Evolutionary conservation across 2,329 filamentous ascomycete genomes (phyloP), one percentile per base, ranked within the genome.

Genomic region (Thermothelomyces thermophilus): DNA sequence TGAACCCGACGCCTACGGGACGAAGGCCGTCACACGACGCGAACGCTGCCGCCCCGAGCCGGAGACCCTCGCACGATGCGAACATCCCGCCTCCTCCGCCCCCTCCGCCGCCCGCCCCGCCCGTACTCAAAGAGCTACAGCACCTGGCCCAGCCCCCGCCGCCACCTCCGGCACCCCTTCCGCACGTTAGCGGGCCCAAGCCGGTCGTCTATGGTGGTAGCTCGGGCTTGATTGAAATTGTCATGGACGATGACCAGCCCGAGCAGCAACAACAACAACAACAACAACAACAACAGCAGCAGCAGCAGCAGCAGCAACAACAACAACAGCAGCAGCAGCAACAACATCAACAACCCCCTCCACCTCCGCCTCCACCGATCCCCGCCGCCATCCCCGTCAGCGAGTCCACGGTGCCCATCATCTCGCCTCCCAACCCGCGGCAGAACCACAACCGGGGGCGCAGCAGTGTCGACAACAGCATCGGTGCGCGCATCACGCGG

Each of bases 191-290:
- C 26, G 41, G 44, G 16, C 46, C 52, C 17, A 67, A 65, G 26
- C 64, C 68, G 2, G 66, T 68, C 7, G 62, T 74, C 40, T 70
- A 73, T 54, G 64, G 66, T 28, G 71, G 71, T 2, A 73, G 71
- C 7, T 75, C 77, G 0, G 79, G 76, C 4, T 75, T 80, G 60
- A 83, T 84, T 56, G 80, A 84, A 62, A 81, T 84, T 53, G 79
- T 84, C 43, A 81, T 82, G 75, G 80, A 84, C 56, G 77, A 81
- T 2, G 76, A 80, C 10, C 72, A 79, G n/a, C 58, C 48, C 26
- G 35, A 54, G 48, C 34, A 22, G 3, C 46, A 43, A n/a, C 24
- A 46, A 4, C 47, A 45, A 16, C 46, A 33, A 2, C 48, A 44
- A 14, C 39, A 46, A 9, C 24, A 39, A 19, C 46, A 41, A 19